Evolutionary conservation across 441 rosid genomes (phyloP).

Genomic region (Dalechampia spathulata): DNA sequence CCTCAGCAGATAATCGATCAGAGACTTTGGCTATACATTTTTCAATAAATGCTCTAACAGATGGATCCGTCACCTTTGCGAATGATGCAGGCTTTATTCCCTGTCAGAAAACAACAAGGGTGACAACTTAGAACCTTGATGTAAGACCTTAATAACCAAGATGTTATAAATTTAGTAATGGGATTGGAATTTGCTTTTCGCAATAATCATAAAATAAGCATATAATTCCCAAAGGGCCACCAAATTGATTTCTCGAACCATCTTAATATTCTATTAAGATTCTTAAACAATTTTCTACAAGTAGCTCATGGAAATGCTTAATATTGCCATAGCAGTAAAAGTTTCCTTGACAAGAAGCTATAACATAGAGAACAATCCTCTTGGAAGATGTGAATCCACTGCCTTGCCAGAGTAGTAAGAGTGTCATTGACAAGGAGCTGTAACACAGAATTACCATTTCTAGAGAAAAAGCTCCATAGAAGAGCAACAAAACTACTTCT

Average conservation of each 20-base stretch:
- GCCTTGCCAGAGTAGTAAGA: too few relatives aligned
- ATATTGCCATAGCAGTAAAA: too few relatives aligned
- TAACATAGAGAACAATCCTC: too few relatives aligned
- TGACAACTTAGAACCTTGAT: slow-evolving; percentile 7
- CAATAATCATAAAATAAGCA: background rate
- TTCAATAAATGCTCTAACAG: slow-evolving; percentile 65
- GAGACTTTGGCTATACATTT: slow-evolving; percentile 82
- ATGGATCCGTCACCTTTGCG: slow-evolving; percentile 59
- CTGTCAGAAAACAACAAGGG: slow-evolving; percentile 28
- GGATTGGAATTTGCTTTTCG: background rate
- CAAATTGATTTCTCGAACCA: background rate
- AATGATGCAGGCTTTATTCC: slow-evolving; percentile 90
- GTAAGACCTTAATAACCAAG: background rate
- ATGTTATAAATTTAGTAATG: background rate
- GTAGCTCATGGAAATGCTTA: background rate
- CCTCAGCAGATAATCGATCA: slow-evolving; percentile 63
- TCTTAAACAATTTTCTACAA: too few relatives aligned
- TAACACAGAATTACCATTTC: too few relatives aligned
- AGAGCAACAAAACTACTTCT: too few relatives aligned
- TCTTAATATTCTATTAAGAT: background rate
- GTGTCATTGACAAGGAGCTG: too few relatives aligned
- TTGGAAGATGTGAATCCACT: too few relatives aligned
- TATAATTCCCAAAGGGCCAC: background rate
- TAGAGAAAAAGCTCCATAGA: too few relatives aligned
- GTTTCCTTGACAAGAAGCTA: too few relatives aligned